phyloP scores from a whole-genome alignment of 2,329 filamentous ascomycete species.

The Penicillium sumatraense region DNA sequence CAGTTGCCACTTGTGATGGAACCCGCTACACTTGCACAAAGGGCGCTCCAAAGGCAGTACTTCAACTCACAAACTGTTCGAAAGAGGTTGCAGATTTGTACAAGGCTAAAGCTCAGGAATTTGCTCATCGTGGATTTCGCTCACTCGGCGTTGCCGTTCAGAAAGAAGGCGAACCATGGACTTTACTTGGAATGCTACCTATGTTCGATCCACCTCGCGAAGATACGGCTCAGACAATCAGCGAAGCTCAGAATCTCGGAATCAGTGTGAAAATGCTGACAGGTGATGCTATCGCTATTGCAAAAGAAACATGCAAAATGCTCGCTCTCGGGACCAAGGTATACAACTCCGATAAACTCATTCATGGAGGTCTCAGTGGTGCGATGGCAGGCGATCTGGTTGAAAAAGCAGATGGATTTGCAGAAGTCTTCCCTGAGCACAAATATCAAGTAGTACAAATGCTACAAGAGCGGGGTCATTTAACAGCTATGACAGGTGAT shows the following conservation, averaged over 20 bases:
- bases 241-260: constrained; percentile 75
- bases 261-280: constrained; percentile 82
- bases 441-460: constrained; percentile 78
- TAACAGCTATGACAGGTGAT: constrained; percentile 77
- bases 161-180: constrained; percentile 75
- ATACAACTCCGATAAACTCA: constrained; percentile 78
- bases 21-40: constrained; percentile 76
- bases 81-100: constrained; percentile 68
- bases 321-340: constrained; percentile 78
- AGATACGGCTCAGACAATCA: constrained; percentile 77
- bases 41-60: constrained; percentile 75
- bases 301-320: constrained; percentile 83
- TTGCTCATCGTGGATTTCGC: constrained; percentile 77
- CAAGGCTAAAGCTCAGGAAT: constrained; percentile 73
- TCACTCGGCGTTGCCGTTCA: constrained; percentile 78
- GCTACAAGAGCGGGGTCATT: constrained; percentile 72
- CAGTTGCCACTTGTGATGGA: constrained; percentile 69
- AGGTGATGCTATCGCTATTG: constrained; percentile 78
- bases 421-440: constrained; percentile 75
- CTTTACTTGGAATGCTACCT: constrained; percentile 74
- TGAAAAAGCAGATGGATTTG: constrained; percentile 74
- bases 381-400: constrained; percentile 76
- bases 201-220: constrained; percentile 82
- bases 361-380: constrained; percentile 74
- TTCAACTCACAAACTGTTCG: constrained; percentile 69